phyloP scores from a whole-genome alignment of 2,329 filamentous ascomycete genomes.

The Pestalotiopsis sp. region DNA sequence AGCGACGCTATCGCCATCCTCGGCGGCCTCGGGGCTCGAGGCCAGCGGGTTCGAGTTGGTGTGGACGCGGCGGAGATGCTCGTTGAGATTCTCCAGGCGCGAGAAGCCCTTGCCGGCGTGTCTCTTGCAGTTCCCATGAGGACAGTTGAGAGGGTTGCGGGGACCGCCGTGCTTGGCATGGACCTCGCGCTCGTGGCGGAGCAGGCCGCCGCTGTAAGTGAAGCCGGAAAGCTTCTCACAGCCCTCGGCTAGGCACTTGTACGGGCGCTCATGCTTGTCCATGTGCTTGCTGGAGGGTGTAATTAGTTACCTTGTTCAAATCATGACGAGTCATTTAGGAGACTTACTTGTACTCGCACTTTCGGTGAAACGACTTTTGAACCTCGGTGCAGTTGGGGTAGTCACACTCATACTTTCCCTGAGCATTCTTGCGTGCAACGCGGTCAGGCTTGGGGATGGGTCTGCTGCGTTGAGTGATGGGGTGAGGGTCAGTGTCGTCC shows the following conservation, averaged over 20 bases:
- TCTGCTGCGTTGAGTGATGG: conserved; percentile 44
- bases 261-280: conserved; percentile 96
- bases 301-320: conserved; percentile 20
- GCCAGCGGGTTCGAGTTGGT: conserved; percentile 43
- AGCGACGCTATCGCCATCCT: conserved; percentile 42
- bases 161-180: conserved; percentile 88
- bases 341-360: conserved; percentile 92
- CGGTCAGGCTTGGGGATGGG: conserved; percentile 62
- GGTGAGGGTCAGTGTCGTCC: conserved; percentile 17
- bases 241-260: conserved; percentile 78
- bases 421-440: conserved; percentile 60
- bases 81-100: conserved; percentile 89
- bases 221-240: conserved; percentile 94
- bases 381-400: conserved; percentile 69
- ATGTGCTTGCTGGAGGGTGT: conserved; percentile 77
- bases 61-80: conserved; percentile 91
- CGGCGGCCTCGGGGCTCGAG: conserved; percentile 29
- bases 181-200: conserved; percentile 90
- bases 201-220: conserved; percentile 88
- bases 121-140: conserved; percentile 84
- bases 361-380: conserved; percentile 70
- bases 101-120: conserved; percentile 89
- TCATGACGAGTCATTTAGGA: conserved; percentile 10
- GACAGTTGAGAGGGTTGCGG: conserved; percentile 85
- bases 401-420: conserved; percentile 79